Evolutionary conservation across 768 basidiomycete species (phyloP).

Genomic region (Leccinum obscurum): DNA sequence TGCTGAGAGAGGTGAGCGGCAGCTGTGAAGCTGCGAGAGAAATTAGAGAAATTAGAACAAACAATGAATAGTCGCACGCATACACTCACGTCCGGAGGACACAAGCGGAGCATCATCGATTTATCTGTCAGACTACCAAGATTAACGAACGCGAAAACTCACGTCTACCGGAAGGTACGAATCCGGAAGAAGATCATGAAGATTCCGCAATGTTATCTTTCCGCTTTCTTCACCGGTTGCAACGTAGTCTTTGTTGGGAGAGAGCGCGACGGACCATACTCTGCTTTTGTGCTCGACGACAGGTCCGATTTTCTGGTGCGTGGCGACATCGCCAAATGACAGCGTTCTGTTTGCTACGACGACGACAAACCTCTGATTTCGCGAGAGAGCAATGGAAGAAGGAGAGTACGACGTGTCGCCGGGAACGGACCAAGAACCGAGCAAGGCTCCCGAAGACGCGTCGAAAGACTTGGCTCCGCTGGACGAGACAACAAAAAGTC

Average conservation of each 20-base stretch:
- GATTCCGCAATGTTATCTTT: neutral
- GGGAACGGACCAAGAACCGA: neutral
- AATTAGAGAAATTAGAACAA: neutral
- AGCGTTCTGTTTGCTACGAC: neutral
- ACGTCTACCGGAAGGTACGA: neutral
- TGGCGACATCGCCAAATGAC: neutral
- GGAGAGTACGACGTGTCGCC: neutral
- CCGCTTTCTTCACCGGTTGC: neutral
- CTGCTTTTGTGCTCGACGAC: neutral
- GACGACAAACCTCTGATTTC: neutral
- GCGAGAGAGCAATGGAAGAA: neutral
- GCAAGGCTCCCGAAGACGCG: neutral
- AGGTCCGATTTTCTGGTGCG: neutral
- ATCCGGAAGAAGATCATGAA: neutral
- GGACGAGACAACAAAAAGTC: neutral
- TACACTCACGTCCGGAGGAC: neutral
- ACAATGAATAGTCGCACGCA: neutral
- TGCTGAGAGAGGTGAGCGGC: conserved; percentile 2
- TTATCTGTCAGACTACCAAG: neutral
- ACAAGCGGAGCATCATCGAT: neutral
- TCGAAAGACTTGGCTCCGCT: neutral
- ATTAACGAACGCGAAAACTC: neutral
- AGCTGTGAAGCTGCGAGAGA: neutral
- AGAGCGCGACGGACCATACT: neutral
- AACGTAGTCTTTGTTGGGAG: neutral